phyloP scores from a whole-genome alignment of 2,329 filamentous ascomycete genomes.

The Microdochium trichocladiopsis region DNA sequence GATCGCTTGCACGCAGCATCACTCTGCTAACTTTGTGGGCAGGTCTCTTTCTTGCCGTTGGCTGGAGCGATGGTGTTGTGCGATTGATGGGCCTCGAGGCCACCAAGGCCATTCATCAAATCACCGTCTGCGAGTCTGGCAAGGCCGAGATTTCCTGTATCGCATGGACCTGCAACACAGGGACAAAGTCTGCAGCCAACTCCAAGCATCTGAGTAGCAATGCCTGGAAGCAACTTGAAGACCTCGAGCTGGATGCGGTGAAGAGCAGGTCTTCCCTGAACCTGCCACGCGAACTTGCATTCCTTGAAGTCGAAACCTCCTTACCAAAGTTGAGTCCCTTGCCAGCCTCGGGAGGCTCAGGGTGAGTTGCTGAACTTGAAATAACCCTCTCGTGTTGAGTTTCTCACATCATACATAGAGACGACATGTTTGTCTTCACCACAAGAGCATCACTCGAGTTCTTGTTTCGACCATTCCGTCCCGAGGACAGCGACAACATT shows the following conservation, averaged over 20 bases:
- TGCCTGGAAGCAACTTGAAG: slow-evolving; percentile 21
- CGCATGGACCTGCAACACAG: slow-evolving; percentile 42
- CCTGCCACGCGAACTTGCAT: slow-evolving; percentile 65
- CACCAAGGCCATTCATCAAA: slow-evolving; percentile 72
- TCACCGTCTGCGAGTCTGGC: slow-evolving; percentile 41
- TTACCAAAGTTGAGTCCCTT: slow-evolving; percentile 71
- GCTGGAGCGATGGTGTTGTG: slow-evolving; percentile 74
- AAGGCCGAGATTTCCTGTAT: slow-evolving; percentile 42
- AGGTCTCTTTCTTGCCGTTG: slow-evolving; percentile 74
- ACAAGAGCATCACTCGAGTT: slow-evolving; percentile 62
- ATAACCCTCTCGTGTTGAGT: no score
- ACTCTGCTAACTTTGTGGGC: slow-evolving; percentile 7
- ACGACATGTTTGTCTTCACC: slow-evolving; percentile 59
- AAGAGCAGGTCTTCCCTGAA: slow-evolving; percentile 32
- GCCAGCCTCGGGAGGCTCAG: slow-evolving; percentile 54
- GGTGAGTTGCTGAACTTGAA: slow-evolving; percentile 36
- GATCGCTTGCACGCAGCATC: slow-evolving; percentile 1
- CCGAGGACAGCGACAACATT: slow-evolving; percentile 64
- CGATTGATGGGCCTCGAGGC: slow-evolving; percentile 74
- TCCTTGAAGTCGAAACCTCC: slow-evolving; percentile 69
- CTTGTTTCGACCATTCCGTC: slow-evolving; percentile 55
- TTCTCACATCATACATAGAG: slow-evolving; percentile 32
- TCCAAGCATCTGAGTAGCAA: slow-evolving; percentile 8
- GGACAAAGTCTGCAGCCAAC: slow-evolving; percentile 17
- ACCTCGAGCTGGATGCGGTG: slow-evolving; percentile 16